Base-by-base conservation (phyloP, 2,329 filamentous ascomycete genomes). In the Biscogniauxia mediterranea region DNA sequence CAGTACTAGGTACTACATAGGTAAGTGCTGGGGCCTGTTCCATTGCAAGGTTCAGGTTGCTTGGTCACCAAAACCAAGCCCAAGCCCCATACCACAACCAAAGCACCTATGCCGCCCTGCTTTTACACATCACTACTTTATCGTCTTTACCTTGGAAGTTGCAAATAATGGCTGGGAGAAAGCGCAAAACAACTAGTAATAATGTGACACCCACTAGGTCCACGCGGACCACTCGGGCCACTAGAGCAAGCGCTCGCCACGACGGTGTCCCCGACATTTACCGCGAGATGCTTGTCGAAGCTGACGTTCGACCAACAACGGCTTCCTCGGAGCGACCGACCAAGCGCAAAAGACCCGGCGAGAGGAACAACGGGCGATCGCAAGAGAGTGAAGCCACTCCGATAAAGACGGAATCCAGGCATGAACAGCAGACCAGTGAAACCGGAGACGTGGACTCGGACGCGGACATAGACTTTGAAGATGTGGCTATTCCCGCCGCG, bases 251-350 rank as follows among this genome's bases (percentile, higher is more conserved):
- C 20, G 60, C 68, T n/a, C 63, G 53, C 53, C 59, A 65, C 26
- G 55, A 63, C 50, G 61, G 65, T 26, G 64, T 77, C 5, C 75
- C 76, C 21, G 73, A 78, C 26, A 75, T 84, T 38, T 83, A 83
- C 66, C 75, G 71, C 51, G 76, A 83, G 63, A 81, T 84, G 80
- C 75, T 84, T 38, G 72, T 72, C 13, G 81, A 83, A 64, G 81
- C 77, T n/a, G 77, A 80, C n/a, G 74, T 81, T 26, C 70, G 71
- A 51, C 60, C 70, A 25, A 59, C 65, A 58, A 55, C 68, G 60
- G 65, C 71, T 66, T 53, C 65, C 1, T 68, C 75, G 2, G 78
- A 80, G 61, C 74, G 77, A 55, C 80, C 81, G 1, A 60, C 75
- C 38, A 80, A 79, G 64, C 80, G 81, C 64, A 74, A 68, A 61